A percentile compares a stretch with the other conserved stretches of the same genome.
Conservation (phyloP, 805 yeast species). For the Vanderwaltozyma tropicalis region DNA sequence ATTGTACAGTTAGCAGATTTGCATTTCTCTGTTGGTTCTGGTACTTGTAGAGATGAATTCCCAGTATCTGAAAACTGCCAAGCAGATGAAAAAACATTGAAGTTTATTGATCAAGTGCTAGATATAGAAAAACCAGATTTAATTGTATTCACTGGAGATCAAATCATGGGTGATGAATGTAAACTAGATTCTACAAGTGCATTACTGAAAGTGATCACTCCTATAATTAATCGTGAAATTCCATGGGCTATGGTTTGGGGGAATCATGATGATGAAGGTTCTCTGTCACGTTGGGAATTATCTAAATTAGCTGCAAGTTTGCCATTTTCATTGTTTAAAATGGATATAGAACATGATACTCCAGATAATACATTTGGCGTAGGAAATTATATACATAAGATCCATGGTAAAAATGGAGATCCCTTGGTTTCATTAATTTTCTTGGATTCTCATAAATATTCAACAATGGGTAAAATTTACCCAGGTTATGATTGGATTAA, state of each 20-base stretch:
- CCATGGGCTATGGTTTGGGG: slow-evolving; percentile 87
- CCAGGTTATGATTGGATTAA: slow-evolving; percentile 86
- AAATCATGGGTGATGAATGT: slow-evolving; percentile 62
- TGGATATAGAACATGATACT: slow-evolving; percentile 47
- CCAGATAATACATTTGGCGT: slow-evolving; percentile 49
- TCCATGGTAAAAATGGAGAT: slow-evolving; percentile 33
- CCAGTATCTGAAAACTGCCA: slow-evolving; percentile 51
- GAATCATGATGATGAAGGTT: slow-evolving; percentile 89
- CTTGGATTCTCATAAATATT: slow-evolving; percentile 74
- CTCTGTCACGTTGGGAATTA: slow-evolving; percentile 46
- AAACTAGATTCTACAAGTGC: slow-evolving; percentile 79
- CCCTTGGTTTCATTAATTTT: slow-evolving; percentile 57
- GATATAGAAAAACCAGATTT: slow-evolving; percentile 75
- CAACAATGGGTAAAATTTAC: slow-evolving; percentile 50
- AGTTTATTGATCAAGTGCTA: slow-evolving; percentile 51
- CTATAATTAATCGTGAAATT: slow-evolving; percentile 53
- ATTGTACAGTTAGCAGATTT: slow-evolving; percentile 85
- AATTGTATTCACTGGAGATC: slow-evolving; percentile 86
- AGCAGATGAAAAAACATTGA: slow-evolving; percentile 67
- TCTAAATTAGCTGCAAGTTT: slow-evolving; percentile 46
- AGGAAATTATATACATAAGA: slow-evolving; percentile 64
- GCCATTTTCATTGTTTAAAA: slow-evolving; percentile 56
- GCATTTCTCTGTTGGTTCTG: slow-evolving; percentile 79
- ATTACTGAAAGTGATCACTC: slow-evolving; percentile 61
- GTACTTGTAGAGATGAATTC: slow-evolving; percentile 64